These are phyloP conservation scores for Fusarium sp. DNA, from an alignment of 2,329 filamentous ascomycete species.

Conservation along the genomic window DNA sequence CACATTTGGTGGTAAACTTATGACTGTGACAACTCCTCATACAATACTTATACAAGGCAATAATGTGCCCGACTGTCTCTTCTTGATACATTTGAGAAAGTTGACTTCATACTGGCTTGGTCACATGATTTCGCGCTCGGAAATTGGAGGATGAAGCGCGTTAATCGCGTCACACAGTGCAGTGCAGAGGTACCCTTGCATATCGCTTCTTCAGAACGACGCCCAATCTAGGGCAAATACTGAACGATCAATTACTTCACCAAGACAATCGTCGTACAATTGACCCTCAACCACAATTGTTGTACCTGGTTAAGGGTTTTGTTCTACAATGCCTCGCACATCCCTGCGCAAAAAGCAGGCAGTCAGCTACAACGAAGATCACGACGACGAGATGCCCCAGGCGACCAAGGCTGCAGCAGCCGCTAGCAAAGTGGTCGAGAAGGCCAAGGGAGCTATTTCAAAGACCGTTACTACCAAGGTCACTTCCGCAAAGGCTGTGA, in stretches of 20 bases:
- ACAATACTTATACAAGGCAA: too few species aligned
- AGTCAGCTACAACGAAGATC: constrained; percentile 54
- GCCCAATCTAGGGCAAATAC: background rate
- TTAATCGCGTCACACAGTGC: constrained; percentile 40
- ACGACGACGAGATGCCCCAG: constrained; percentile 38
- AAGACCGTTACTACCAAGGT: constrained; percentile 47
- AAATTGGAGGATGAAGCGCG: constrained; percentile 34
- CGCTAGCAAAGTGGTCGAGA: constrained; percentile 48
- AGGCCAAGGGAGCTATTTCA: constrained; percentile 46
- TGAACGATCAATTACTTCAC: background rate
- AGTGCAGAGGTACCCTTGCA: background rate
- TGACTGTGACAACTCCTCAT: background rate
- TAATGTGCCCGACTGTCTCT: too few species aligned
- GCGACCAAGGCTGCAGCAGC: constrained; percentile 33
- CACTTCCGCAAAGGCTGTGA: constrained; percentile 42
- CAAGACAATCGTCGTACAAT: background rate
- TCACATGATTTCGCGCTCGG: constrained; percentile 48
- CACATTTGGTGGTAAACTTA: too few species aligned
- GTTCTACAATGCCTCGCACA: constrained; percentile 53
- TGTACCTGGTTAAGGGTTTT: background rate
- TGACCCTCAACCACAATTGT: background rate
- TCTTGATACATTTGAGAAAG: too few species aligned
- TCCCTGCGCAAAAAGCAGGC: constrained; percentile 54
- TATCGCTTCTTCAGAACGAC: background rate
- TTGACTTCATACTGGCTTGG: background rate